Evolutionary conservation across 2,329 filamentous ascomycete genomes (phyloP), one percentile per base, ranked within the genome.

Genomic region (Elsinoe necatrix): DNA sequence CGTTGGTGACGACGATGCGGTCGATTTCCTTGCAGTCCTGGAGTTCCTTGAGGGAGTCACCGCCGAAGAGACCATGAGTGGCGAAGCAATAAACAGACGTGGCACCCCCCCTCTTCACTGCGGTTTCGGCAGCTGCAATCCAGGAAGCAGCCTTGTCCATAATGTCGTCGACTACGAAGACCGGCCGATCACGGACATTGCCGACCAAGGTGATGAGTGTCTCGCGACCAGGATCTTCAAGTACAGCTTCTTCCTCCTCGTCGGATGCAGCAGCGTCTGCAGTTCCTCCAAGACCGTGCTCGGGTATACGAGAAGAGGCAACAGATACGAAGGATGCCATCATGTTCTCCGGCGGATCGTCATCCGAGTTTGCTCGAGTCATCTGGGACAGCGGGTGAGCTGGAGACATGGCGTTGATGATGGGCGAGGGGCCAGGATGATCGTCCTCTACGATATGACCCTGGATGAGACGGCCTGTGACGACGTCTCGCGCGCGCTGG

Each of bases 161-260:
- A 87, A 98, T 97, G 70, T 98, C 93, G 69, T 98, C 93, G 51
- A 98, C 87, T 60, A 98, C 90, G 68, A 98, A 86, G 55, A 97
- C 93, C 0, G 89, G 85, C 58, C 89, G 83, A 68, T 89, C 84
- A 67, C 84, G 86, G 59, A 98, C 93, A 65, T 97, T 89, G 59
- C 93, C 93, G 12, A 98, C 93, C n/a, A 98, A 78, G 0, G 93
- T 98, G 65, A 98, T 95, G 76, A 92, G 95, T 67, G 91, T 90
- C 74, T 98, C 93, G 20, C 92, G 78, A 59, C 86, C 84, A 9
- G 86, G 83, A 63, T 92, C 84, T 64, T 86, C 82, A 54, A 92
- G 82, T n/a, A 85, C 84, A 63, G 95, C 89, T 65, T 98, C 93
- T 71, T 97, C 93, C 60, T 96, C 92, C 62, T 95, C 93, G 11